Percentiles rank a stretch among this genome's conserved stretches.
phyloP scores from a whole-genome alignment of 208 protist genomes.

The Acanthamoeba castellanii region DNA sequence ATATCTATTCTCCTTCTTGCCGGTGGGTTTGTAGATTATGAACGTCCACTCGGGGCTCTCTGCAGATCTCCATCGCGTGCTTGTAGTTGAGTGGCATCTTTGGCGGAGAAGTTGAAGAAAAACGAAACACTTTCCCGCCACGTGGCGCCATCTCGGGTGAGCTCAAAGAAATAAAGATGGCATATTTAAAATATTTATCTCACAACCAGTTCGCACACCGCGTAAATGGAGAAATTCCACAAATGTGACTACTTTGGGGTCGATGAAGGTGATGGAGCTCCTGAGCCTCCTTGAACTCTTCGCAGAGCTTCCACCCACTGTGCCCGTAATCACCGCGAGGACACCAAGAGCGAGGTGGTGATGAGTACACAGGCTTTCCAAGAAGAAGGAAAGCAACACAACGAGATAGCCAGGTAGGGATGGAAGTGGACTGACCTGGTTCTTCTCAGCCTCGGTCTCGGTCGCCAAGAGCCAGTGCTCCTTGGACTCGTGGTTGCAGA shows the following conservation, averaged over 20 bases:
- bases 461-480: background rate
- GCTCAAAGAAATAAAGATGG: background rate
- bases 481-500: background rate
- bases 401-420: background rate
- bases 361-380: too few species aligned
- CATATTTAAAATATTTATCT: background rate
- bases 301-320: slow-evolving; percentile 12
- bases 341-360: background rate
- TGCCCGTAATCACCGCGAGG: background rate
- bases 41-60: background rate
- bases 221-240: too few species aligned
- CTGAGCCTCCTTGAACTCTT: background rate
- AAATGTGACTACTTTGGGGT: too few species aligned
- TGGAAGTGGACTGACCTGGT: background rate
- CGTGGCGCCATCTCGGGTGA: background rate
- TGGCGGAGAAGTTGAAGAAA: background rate
- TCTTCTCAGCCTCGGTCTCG: background rate
- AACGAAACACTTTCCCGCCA: background rate
- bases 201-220: too few species aligned
- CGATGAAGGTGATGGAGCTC: background rate
- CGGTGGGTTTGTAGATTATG: too few species aligned
- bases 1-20: too few species aligned
- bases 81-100: background rate
- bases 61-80: background rate
- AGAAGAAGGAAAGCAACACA: background rate